Evolutionary conservation across 169 alveolate genomes (phyloP), one percentile per base, ranked within the genome.

Genomic region (Toxoplasma gondii): DNA sequence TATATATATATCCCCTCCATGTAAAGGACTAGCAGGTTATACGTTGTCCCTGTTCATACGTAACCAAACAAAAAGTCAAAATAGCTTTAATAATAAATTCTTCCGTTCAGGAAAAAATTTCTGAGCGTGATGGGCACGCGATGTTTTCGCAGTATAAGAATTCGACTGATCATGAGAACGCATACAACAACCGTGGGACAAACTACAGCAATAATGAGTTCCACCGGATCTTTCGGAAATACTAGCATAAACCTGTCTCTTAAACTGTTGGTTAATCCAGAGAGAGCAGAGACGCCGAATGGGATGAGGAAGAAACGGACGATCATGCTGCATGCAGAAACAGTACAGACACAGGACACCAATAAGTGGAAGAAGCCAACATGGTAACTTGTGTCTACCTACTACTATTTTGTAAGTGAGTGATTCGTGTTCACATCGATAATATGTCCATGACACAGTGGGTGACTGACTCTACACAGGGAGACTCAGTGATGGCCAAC

Each of bases 241-340:
- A 94, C 96, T 80, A 94, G 93, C 86, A 88, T 29, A 44, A 94
- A 94, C 43, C 91, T 67, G 27, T 94, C 94, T 17, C 94, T 88
- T 43, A 81, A 38, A 24, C 91, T 67, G 64, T 94, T 93, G 41
- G 96, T 74, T 54, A 94, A 44, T 41, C 94, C 93, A 24, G 95
- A 82, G 74, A 94, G 74, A 2, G 93, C 94, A 43, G 96, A 88
- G 16, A 94, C 96, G 39, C 96, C 96, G 45, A 94, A 94, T 0
- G 96, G 96, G 34, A 94, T 94, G 16, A 94, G 78, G 41, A 94
- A 94, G 69, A 94, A 94, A 1, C 96, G 96, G 10, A 94, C 92
- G 31, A 94, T 92, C 84, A 92, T 92, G 81, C 96, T 94, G 96
- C 44, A 91, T 10, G 45, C 91, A 49, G 7, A 44, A 92, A 31